Evolutionary conservation across 2,329 filamentous ascomycete genomes (phyloP).

Genomic region (Cercospora sesami): DNA sequence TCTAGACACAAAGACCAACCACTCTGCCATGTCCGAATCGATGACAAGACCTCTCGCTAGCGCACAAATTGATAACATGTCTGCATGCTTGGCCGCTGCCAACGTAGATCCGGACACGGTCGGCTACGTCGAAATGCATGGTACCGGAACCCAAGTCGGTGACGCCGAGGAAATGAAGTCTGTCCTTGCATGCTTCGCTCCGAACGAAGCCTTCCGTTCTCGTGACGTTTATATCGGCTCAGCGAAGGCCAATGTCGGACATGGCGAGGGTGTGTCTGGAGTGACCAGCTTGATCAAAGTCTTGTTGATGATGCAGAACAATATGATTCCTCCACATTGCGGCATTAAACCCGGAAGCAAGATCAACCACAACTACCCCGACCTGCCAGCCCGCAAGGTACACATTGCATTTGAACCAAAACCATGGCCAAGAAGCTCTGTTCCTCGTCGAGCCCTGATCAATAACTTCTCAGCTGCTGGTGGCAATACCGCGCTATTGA

Average conservation of each 20-base stretch:
- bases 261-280: conserved; percentile 41
- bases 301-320: conserved; percentile 40
- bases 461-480: conserved; percentile 73
- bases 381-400: neutral
- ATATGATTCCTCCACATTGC: conserved; percentile 36
- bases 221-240: conserved; percentile 35
- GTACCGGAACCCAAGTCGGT: conserved; percentile 23
- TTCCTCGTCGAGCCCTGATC: conserved; percentile 49
- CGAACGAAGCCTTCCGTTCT: conserved; percentile 1
- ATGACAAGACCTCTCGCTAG: conserved; percentile 13
- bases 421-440: conserved; percentile 13
- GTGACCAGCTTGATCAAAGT: conserved; percentile 39
- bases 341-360: conserved; percentile 9
- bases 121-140: conserved; percentile 21
- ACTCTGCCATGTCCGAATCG: neutral
- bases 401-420: conserved; percentile 1
- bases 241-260: conserved; percentile 42
- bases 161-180: conserved; percentile 16
- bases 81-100: conserved; percentile 14
- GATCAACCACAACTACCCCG: neutral
- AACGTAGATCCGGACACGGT: conserved; percentile 2
- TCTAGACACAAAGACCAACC: conserved; percentile 42
- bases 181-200: conserved; percentile 6
- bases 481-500: conserved; percentile 66
- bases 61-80: conserved; percentile 16